A percentile compares a stretch with the other conserved stretches of the same genome.
Evolutionary conservation across 306 rosid genomes (phyloP).

Genomic region (Vachellia pachyceras): DNA sequence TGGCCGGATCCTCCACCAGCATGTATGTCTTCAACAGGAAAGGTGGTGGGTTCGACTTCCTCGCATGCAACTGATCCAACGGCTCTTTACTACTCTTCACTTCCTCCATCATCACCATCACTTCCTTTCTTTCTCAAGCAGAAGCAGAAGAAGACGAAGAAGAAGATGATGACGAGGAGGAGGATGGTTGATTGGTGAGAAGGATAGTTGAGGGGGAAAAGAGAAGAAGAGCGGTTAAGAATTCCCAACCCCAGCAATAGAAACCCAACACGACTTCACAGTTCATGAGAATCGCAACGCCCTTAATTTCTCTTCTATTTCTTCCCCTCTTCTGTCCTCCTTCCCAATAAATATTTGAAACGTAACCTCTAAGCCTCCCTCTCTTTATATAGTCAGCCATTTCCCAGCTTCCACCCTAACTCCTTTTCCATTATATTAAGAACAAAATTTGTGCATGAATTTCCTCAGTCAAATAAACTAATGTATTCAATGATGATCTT

Average conservation of each 20-base stretch:
- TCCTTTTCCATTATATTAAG: not conserved
- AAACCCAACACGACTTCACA: slow-evolving; percentile 99
- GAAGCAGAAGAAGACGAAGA: slow-evolving; percentile 17
- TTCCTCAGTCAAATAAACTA: slow-evolving; percentile 29
- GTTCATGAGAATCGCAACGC: slow-evolving; percentile 92
- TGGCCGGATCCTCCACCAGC: slow-evolving; percentile 82
- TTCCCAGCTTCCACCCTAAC: slow-evolving; percentile 36
- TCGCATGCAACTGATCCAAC: slow-evolving; percentile 53
- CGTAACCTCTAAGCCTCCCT: slow-evolving; percentile 55
- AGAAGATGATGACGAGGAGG: not conserved
- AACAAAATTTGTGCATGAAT: not conserved
- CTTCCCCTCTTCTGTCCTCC: slow-evolving; percentile 29
- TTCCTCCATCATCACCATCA: not conserved
- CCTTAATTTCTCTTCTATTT: not conserved
- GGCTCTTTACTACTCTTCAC: slow-evolving; percentile 53
- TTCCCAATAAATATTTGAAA: slow-evolving; percentile 48
- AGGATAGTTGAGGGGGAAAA: slow-evolving; percentile 51
- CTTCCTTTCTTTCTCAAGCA: not conserved
- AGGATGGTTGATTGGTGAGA: slow-evolving; percentile 9
- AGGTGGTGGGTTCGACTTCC: slow-evolving; percentile 83
- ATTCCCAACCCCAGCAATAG: slow-evolving; percentile 99
- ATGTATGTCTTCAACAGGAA: slow-evolving; percentile 87
- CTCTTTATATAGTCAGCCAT: slow-evolving; percentile 30
- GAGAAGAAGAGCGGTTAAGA: slow-evolving; percentile 99
- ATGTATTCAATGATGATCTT: not conserved